Conservation (phyloP, 1,139 yeast genomes). For the Sugiyamaella grinbergsii region DNA sequence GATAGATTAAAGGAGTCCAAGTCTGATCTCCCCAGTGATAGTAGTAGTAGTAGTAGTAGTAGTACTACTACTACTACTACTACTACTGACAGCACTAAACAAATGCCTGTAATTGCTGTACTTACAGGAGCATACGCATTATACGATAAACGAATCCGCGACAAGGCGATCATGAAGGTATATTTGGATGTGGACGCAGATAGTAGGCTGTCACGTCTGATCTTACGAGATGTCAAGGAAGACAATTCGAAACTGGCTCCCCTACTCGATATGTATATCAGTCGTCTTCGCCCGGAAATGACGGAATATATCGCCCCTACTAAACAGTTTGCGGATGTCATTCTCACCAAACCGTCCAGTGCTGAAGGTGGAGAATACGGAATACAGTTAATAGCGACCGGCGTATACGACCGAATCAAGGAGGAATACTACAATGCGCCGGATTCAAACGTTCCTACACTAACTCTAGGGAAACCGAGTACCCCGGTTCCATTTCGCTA, state of each 20-base stretch:
- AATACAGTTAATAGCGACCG: conserved; percentile 71
- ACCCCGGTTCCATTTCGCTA: conserved; percentile 16
- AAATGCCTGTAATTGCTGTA: conserved; percentile 47
- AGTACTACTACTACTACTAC: conserved; percentile 18
- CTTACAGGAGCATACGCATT: conserved; percentile 83
- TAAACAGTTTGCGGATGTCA: conserved; percentile 76
- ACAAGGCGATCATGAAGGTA: conserved; percentile 63
- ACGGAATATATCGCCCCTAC: conserved; percentile 72
- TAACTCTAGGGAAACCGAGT: conserved; percentile 15
- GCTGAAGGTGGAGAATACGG: conserved; percentile 58
- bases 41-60: conserved; percentile 1
- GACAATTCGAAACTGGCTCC: conserved; percentile 47
- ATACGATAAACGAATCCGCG: conserved; percentile 61
- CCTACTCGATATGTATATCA: conserved; percentile 62
- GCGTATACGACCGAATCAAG: conserved; percentile 52
- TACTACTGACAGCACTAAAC: conserved; percentile 17
- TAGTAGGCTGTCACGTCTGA: conserved; percentile 77
- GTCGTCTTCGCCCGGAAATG: conserved; percentile 74
- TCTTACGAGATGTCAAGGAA: conserved; percentile 37
- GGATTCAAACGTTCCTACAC: conserved; percentile 1
- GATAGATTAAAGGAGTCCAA: conserved; percentile 33
- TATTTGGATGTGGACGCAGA: conserved; percentile 89
- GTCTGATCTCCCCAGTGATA: too few relatives aligned
- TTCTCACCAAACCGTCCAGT: conserved; percentile 57
- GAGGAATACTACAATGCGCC: conserved; percentile 29